Base-by-base conservation (phyloP, 2,329 filamentous ascomycete species). In the Verruconis gallopava region DNA sequence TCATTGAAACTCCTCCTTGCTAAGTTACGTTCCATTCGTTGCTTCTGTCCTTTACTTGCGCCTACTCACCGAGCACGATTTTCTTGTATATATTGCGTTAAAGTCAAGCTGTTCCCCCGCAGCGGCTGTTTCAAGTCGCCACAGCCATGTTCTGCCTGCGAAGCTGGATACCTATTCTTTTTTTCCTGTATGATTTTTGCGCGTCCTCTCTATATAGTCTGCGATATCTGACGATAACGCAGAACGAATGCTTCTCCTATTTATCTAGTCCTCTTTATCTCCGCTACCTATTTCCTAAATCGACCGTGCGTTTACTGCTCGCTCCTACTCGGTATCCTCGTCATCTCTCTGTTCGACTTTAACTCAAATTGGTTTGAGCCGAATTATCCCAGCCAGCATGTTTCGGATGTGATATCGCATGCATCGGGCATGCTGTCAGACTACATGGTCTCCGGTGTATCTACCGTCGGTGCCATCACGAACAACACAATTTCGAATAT, bases 261-360 rank as follows among this genome's bases (percentile, higher is more conserved):
- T 48, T 70, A 69, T 54, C 60, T 68, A 47, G 50, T 67, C 47
- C 61, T 68, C 56, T 69, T 69, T 57, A 60, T 98, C 67, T 72
- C 85, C 50, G 85, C 88, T 61, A 94, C 88, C 50, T 96, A 94
- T 70, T 84, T 93, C 64, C 79, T 98, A 54, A 93, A 95, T 66
- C 80, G 89, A 43, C 91, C 91, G 42, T 98, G 91, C 68, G 81
- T 94, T 53, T 98, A 98, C 72, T 98, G 91, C 74, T 94, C 86
- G 47, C 79, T 95, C 47, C 81, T 98, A 42, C 84, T 98, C 38
- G 74, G 94, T 50, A 86, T 96, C 53, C 85, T 98, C 52, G 93
- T 95, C 68, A 74, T 88, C 50, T 93, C 86, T 59, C 91, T 96
- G 66, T 91, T 96, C 69, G 89, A 96, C 66, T 82, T 95, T 54